phyloP scores from a whole-genome alignment of 139 green algal genomes.

The Microglena sp. region DNA sequence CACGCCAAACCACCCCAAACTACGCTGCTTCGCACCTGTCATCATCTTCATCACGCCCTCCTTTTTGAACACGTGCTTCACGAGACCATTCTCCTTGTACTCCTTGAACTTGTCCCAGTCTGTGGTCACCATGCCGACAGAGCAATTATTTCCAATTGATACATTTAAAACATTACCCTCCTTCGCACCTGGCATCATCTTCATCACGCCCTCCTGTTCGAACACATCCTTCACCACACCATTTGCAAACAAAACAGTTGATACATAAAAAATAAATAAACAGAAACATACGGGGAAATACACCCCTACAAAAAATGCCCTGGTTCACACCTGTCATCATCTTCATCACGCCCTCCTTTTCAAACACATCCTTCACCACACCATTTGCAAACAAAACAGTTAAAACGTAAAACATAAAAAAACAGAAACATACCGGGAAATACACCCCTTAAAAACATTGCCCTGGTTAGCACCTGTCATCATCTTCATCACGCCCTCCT shows the following conservation, averaged over 20 bases:
- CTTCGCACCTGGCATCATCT: conserved; percentile 59
- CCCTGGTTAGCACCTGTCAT: conserved; percentile 72
- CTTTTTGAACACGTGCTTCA: conserved; percentile 90
- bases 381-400: too few species aligned
- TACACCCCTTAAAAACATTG: too few species aligned
- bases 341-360: conserved; percentile 55
- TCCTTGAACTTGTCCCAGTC: conserved; percentile 74
- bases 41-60: conserved; percentile 67
- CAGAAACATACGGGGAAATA: too few species aligned
- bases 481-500: conserved; percentile 58
- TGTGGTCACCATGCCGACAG: conserved; percentile 97
- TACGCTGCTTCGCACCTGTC: conserved; percentile 40
- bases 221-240: conserved; percentile 98
- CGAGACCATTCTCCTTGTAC: conserved; percentile 93
- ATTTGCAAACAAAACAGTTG: too few species aligned
- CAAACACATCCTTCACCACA: conserved; percentile 96
- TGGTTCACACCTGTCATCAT: conserved; percentile 66
- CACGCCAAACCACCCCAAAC: too few species aligned
- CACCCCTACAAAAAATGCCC: too few species aligned
- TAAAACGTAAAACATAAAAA: too few species aligned
- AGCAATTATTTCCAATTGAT: too few species aligned
- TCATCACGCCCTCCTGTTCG: conserved; percentile 52
- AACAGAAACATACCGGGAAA: too few species aligned
- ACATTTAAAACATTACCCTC: too few species aligned
- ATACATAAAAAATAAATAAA: too few species aligned